A percentile compares a stretch with the other conserved stretches of the same genome.
These are phyloP conservation scores for Xylaria sp. DNA, from an alignment of 2,329 filamentous ascomycete genomes.

Conservation along the genomic window DNA sequence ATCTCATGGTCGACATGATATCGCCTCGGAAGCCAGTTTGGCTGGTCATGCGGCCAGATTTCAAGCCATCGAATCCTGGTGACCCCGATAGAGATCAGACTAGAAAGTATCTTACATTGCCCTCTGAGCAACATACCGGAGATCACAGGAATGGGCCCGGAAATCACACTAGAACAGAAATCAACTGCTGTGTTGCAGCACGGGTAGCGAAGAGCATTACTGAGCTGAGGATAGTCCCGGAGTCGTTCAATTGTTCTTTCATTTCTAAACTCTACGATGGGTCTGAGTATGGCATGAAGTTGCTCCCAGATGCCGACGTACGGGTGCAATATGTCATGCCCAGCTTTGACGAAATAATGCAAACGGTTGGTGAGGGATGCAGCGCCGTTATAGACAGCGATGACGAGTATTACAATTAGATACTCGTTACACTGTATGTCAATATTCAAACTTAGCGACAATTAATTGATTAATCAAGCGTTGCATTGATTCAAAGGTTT, in stretches of 20 bases:
- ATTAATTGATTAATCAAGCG: neutral
- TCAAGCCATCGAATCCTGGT: neutral
- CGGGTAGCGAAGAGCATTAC: neutral
- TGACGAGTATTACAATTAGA: neutral
- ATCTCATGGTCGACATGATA: constrained; percentile 4
- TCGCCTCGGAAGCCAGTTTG: constrained; percentile 6
- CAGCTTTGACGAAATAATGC: neutral
- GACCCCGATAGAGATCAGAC: neutral
- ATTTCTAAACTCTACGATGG: neutral
- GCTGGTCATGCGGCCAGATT: neutral
- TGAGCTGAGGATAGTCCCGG: neutral
- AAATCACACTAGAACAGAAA: neutral
- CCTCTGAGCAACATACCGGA: neutral
- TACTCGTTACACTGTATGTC: neutral
- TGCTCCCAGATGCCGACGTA: neutral
- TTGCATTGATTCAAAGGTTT: too few relatives aligned
- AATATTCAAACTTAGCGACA: neutral
- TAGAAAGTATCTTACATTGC: neutral
- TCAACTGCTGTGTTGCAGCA: neutral
- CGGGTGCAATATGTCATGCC: neutral
- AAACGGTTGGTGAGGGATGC: neutral
- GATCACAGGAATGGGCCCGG: neutral
- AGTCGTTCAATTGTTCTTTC: neutral
- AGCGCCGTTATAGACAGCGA: neutral
- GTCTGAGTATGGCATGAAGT: neutral